phyloP scores from a whole-genome alignment of 2,329 filamentous ascomycete genomes.

The Helotiales sp. region DNA sequence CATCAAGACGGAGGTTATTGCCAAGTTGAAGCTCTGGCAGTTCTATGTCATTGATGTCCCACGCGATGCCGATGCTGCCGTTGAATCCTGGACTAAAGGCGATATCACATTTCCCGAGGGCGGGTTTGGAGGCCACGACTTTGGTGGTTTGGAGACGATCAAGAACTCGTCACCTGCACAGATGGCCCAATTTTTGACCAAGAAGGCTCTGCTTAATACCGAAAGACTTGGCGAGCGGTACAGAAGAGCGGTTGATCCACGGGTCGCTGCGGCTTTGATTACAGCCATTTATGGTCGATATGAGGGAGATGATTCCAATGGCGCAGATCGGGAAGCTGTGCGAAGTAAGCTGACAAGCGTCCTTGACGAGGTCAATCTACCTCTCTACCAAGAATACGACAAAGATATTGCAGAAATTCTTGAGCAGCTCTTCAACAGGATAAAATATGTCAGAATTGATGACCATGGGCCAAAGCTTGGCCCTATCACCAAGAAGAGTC shows the following conservation, averaged over 20 bases:
- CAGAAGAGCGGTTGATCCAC: constrained; percentile 71
- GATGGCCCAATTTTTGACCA: constrained; percentile 60
- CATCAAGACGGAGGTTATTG: constrained; percentile 80
- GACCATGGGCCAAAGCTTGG: constrained; percentile 88
- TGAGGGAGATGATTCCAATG: constrained; percentile 54
- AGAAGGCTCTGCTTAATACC: constrained; percentile 71
- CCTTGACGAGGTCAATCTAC: constrained; percentile 83
- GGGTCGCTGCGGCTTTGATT: constrained; percentile 70
- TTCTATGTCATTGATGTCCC: constrained; percentile 88
- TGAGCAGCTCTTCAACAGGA: constrained; percentile 89
- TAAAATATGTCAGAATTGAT: constrained; percentile 94
- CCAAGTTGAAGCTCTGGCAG: constrained; percentile 84
- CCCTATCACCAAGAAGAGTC: constrained; percentile 74
- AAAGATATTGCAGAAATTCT: constrained; percentile 80
- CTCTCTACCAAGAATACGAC: constrained; percentile 93
- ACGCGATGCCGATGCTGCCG: constrained; percentile 67
- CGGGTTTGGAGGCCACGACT: constrained; percentile 52
- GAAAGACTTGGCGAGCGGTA: constrained; percentile 83
- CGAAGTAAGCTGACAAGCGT: constrained; percentile 64
- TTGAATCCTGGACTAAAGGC: constrained; percentile 73
- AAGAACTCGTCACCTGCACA: constrained; percentile 60
- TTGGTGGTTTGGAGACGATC: constrained; percentile 57
- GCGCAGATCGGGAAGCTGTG: constrained; percentile 56
- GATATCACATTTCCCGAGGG: constrained; percentile 59
- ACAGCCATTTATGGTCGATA: constrained; percentile 72